These are phyloP conservation scores for Cytospora mali DNA, from an alignment of 2,329 filamentous ascomycete species.

Conservation along the genomic window DNA sequence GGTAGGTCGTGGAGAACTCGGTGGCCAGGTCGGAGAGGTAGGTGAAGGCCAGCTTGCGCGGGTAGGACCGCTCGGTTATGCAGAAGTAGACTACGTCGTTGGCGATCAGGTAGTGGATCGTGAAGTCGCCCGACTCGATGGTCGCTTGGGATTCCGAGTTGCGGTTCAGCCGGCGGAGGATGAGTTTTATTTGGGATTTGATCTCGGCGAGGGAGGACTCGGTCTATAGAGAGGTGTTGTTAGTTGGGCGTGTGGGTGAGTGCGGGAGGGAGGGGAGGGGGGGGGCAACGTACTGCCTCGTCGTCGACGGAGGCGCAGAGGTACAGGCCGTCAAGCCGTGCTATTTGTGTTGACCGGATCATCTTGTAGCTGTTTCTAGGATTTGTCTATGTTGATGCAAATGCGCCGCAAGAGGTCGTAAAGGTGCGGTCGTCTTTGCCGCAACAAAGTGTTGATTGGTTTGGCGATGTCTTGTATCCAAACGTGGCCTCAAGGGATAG, in stretches of 20 bases:
- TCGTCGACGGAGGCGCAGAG: constrained; percentile 95
- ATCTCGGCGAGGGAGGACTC: constrained; percentile 80
- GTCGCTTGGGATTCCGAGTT: constrained; percentile 89
- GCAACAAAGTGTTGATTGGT: neutral
- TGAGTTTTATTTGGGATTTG: constrained; percentile 87
- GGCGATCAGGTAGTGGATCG: constrained; percentile 84
- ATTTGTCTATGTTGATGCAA: neutral
- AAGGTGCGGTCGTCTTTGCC: neutral
- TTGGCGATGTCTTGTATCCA: neutral
- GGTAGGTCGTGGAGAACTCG: constrained; percentile 90
- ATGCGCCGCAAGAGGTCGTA: neutral
- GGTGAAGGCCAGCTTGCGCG: constrained; percentile 96
- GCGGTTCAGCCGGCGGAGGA: constrained; percentile 84
- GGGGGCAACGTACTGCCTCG: constrained; percentile 60
- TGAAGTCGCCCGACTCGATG: constrained; percentile 83
- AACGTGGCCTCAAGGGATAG: constrained; percentile 26
- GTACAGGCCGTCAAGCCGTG: constrained; percentile 91
- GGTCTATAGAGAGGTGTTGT: constrained; percentile 46
- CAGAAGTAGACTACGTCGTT: constrained; percentile 86
- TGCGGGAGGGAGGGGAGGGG: constrained; percentile 5
- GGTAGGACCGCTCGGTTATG: constrained; percentile 92
- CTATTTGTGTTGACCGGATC: constrained; percentile 94
- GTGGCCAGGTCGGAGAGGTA: constrained; percentile 90
- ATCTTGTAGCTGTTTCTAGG: constrained; percentile 48
- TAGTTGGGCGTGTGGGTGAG: constrained; percentile 17